Evolutionary conservation across 2,329 filamentous ascomycete genomes (phyloP).

Genomic region (Phoma sp.): DNA sequence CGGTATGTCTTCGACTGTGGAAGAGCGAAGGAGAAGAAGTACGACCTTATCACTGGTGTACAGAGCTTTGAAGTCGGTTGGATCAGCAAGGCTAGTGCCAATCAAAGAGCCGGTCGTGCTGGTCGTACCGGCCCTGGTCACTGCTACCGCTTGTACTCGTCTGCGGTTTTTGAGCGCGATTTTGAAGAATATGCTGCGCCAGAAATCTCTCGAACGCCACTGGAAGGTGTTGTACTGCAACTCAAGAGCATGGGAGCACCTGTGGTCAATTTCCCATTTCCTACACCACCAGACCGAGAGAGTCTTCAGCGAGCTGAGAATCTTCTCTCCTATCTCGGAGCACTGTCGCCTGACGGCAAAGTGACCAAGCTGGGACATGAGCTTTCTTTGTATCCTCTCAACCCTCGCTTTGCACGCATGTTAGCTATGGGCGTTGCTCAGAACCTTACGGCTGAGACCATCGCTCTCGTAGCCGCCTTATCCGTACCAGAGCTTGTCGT

Average conservation of each 20-base stretch:
- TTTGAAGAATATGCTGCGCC: constrained; percentile 87
- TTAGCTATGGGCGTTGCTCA: constrained; percentile 86
- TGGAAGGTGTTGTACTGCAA: constrained; percentile 88
- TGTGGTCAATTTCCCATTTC: constrained; percentile 94
- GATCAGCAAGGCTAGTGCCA: constrained; percentile 97
- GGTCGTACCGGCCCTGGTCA: constrained; percentile 95
- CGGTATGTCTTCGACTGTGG: constrained; percentile 96
- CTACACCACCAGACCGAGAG: constrained; percentile 81
- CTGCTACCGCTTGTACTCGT: constrained; percentile 94
- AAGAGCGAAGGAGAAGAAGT: constrained; percentile 88
- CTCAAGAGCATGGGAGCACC: constrained; percentile 94
- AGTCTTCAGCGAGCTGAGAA: constrained; percentile 85
- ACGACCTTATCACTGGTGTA: constrained; percentile 86
- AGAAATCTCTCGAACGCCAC: constrained; percentile 88
- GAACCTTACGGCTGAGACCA: constrained; percentile 82
- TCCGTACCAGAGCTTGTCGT: constrained; percentile 90
- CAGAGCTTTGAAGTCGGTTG: constrained; percentile 95
- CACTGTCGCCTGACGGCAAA: constrained; percentile 73
- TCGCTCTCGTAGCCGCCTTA: constrained; percentile 86
- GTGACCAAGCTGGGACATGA: constrained; percentile 82
- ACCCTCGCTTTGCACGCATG: constrained; percentile 90
- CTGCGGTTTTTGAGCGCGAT: constrained; percentile 89
- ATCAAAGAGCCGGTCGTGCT: constrained; percentile 89
- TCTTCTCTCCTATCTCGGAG: constrained; percentile 83
- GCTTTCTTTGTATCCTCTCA: constrained; percentile 88